Evolutionary conservation across 495 filamentous ascomycete species (phyloP).

Genomic region (Penicillium fimorum): DNA sequence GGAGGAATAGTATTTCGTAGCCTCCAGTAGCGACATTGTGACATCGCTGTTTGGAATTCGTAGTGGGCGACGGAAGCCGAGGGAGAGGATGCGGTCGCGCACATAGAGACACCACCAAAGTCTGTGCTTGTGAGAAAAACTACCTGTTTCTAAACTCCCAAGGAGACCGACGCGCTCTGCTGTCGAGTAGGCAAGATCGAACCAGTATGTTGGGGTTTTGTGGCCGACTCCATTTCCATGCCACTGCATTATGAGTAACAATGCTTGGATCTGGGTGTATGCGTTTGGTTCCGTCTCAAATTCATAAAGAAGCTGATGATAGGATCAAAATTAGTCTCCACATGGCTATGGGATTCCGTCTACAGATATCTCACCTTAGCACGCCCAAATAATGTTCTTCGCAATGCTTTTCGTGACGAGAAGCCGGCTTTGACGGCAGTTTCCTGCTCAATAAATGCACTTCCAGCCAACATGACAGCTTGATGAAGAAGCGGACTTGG

Average conservation of each 20-base stretch:
- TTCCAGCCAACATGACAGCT: constrained; percentile 8
- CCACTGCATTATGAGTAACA: constrained; percentile 13
- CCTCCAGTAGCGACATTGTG: constrained; percentile 7
- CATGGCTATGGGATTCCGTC: background rate
- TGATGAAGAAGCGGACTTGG: constrained; percentile 8
- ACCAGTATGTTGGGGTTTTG: constrained; percentile 11
- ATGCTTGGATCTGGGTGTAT: constrained; percentile 10
- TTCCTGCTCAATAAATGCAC: constrained; percentile 9
- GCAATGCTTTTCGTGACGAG: constrained; percentile 4
- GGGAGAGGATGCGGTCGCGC: constrained; percentile 11
- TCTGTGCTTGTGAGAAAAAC: constrained; percentile 11
- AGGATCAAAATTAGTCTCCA: background rate
- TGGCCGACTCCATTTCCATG: constrained; percentile 7
- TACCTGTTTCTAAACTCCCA: background rate
- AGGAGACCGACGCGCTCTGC: constrained; percentile 10
- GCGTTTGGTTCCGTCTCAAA: constrained; percentile 9
- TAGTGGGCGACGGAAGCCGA: constrained; percentile 6
- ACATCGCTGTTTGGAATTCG: constrained; percentile 10
- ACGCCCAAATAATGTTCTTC: constrained; percentile 3
- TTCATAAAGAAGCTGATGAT: constrained; percentile 8
- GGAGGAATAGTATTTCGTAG: constrained; percentile 12
- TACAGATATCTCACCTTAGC: background rate
- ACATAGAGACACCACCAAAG: constrained; percentile 15
- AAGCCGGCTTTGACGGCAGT: background rate
- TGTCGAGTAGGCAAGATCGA: constrained; percentile 11